Base-by-base conservation (phyloP, 371 early-diverging fungal genomes). In the Dinochytrium kinnereticum region DNA sequence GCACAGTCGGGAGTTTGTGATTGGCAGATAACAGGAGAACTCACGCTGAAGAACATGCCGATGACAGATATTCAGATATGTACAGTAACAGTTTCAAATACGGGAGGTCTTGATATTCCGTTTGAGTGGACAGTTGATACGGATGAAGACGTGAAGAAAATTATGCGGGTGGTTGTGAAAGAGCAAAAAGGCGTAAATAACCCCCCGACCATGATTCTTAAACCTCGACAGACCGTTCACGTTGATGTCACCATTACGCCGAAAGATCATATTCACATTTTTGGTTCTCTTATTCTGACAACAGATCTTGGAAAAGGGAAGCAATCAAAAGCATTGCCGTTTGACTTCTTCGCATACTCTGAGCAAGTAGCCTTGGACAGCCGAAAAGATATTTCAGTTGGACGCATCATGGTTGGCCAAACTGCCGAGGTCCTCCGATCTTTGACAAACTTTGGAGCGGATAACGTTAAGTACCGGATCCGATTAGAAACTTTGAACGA, bases 381-480 rank as follows among this genome's bases (percentile, higher is more conserved):
- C 51, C 57, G 69, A 2, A 61, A 76, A 30, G 86, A 83, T 68
- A 74, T 73, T 1, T 76, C 80, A 1, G 78, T 86, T 30, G 86
- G 86, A 2, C 74, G 86, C 17, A 77, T 86, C 30, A 75, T 82
- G 76, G 74, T 81, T 51, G 86, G 84, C 1, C 78, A 84, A 40
- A 73, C 73, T 2, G 80, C 76, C 3, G 38, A 73, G 0, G 78
- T 77, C 28, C n/a, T 26, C 15, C 55, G 84, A 7, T 49, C 26
- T 50, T 57, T 86, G 0, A 79, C 78, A 19, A 86, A 86, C 74
- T 84, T 74, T 70, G 82, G 84, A 28, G 75, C 76, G 34, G 76
- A 70, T 26, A 33, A 50, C n/a, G 76, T 83, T 34, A 73, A 81
- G 37, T 86, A 76, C 66, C 80, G 84, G 1, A 68, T 80, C 15